phyloP scores from a whole-genome alignment of 1,284 basidiomycete species.

The Pseudozyma pruni region DNA sequence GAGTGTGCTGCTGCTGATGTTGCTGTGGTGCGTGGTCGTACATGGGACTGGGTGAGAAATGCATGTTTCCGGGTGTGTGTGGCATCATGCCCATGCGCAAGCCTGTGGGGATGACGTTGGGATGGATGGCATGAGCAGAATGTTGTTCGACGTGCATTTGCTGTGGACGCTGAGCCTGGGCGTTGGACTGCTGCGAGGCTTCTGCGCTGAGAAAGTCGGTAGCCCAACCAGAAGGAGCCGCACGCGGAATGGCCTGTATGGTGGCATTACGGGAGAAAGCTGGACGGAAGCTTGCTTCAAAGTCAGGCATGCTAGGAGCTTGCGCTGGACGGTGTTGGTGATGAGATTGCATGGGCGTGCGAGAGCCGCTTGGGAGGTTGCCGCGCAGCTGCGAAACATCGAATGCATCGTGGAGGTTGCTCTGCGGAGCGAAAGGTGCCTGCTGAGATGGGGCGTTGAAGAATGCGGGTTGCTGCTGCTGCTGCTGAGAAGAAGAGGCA shows the following conservation, averaged over 20 bases:
- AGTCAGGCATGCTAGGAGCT: conserved; percentile 20
- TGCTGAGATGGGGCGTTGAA: conserved; percentile 39
- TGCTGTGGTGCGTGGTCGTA: conserved; percentile 18
- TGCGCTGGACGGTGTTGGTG: conserved; percentile 10
- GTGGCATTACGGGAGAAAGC: conserved; percentile 19
- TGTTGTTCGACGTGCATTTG: conserved; percentile 25
- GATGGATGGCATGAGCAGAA: conserved; percentile 16
- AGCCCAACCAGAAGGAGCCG: conserved; percentile 48
- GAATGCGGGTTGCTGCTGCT: conserved; percentile 43
- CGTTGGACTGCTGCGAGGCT: conserved; percentile 14
- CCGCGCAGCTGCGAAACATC: conserved; percentile 54
- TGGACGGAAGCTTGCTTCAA: conserved; percentile 50
- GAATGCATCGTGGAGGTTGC: conserved; percentile 40
- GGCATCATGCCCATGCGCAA: conserved; percentile 34
- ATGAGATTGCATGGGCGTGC: conserved; percentile 20
- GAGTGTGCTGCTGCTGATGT: conserved; percentile 7
- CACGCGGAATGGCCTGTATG: conserved; percentile 6
- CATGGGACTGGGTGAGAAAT: conserved; percentile 20
- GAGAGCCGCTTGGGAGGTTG: conserved; percentile 41
- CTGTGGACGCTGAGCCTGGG: conserved; percentile 10
- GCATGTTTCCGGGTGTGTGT: conserved; percentile 12
- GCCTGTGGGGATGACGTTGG: conserved; percentile 36
- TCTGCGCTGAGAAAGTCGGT: conserved; percentile 49
- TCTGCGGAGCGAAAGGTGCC: conserved; percentile 7
- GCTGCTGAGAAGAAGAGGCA: conserved; percentile 19